Base-by-base conservation (phyloP, 1,284 basidiomycete genomes). In the Blastosporella zonata region DNA sequence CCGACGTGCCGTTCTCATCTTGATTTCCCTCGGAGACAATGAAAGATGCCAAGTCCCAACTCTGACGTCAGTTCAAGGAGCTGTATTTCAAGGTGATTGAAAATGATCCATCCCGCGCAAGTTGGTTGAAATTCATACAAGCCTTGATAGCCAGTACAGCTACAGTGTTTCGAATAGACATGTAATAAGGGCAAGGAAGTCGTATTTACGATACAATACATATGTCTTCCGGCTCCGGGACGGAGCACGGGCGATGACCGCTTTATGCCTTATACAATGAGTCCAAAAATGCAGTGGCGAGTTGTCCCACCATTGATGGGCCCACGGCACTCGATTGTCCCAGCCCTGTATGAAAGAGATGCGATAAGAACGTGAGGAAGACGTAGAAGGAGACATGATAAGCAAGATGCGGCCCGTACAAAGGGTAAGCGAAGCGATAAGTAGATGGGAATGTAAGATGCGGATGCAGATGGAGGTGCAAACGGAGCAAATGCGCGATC, bases 321-420 rank as follows among this genome's bases (percentile, higher is more conserved):
- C 95, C 96, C 7, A 93, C 87, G 2, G 86, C 82, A 54, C 88
- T 96, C 46, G 88, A 91, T 39, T 84, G 82, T 15, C 95, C 94
- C 10, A 98, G 72, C 51, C 95, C 95, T 93, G 40, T 23, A 10
- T 12, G 10, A 51, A 33, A 41, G 17, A 31, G 28, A 49, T 17
- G 10, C 12, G 9, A 41, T 34, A 10, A 17, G 28, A 28, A 31
- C 13, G 29, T 9, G 13, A 27, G 25, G 27, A 17, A 28, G 21
- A 18, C 20, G 36, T 33, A 20, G 38, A 44, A 21, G 34, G 29
- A 15, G 7, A 25, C 15, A 25, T 7, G 43, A 46, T 20, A 41
- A 35, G 36, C 28, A 38, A 17, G 41, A 28, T 15, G 13, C 31
- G 20, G 17, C 12, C 18, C 29, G 46, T 18, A 10, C n/a, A n/a